Conservation (phyloP, 75 land plant species). For the Ceratopteris richardii region DNA sequence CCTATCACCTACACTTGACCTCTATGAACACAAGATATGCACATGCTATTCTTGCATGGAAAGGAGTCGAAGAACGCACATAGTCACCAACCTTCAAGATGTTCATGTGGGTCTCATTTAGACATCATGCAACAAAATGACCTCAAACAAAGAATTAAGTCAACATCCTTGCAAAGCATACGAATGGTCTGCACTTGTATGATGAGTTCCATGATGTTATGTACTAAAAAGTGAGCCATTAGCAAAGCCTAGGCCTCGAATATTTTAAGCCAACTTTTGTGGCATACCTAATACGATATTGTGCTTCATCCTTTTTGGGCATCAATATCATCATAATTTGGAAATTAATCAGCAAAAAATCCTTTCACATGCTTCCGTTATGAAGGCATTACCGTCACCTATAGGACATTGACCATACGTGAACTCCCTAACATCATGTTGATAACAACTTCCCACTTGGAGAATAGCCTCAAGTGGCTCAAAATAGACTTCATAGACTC, state of each 20-base stretch:
- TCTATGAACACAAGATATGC: background rate
- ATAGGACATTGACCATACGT: background rate
- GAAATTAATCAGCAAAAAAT: background rate
- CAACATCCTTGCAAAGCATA: background rate
- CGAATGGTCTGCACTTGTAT: background rate
- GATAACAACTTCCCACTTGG: background rate
- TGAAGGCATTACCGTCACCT: no score
- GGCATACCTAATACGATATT: background rate
- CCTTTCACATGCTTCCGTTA: background rate
- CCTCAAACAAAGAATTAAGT: constrained; percentile 1
- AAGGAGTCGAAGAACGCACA: background rate
- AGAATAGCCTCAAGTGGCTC: background rate
- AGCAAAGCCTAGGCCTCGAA: background rate
- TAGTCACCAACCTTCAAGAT: background rate
- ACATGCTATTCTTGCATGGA: background rate
- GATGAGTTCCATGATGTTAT: background rate
- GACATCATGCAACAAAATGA: background rate
- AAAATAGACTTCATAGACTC: background rate
- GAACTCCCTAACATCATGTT: background rate
- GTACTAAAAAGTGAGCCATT: background rate
- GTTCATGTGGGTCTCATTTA: background rate
- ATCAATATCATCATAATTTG: background rate
- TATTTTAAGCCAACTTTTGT: background rate
- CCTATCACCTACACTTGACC: background rate
- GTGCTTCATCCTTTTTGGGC: background rate